Evolutionary conservation across 1,284 basidiomycete genomes (phyloP), one percentile per base, ranked within the genome.

Genomic region (Golubevia sp.): DNA sequence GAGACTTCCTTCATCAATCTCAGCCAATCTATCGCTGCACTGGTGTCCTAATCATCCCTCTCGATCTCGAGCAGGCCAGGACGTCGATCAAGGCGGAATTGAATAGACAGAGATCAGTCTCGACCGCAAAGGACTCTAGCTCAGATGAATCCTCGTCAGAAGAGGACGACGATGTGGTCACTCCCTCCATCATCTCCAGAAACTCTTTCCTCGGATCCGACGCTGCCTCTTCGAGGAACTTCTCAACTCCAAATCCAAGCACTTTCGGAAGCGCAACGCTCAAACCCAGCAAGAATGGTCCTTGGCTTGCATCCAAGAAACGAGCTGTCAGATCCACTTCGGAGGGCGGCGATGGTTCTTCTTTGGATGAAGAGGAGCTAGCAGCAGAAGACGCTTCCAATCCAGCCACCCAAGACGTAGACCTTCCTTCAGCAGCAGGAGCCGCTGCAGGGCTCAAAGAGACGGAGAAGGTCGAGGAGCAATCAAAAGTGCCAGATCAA

Each of bases 21-120:
- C 59, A 65, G 1, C 73, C 73, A 3, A 68, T 78, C 58, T 77
- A 70, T 58, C 68, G 70, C 59, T 70, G 69, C 55, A 70, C 66
- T 0, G 74, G 70, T 20, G 71, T 77, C 3, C 57, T 77, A 2
- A 64, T 68, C 27, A 71, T 78, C 26, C 76, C 76, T 1, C 64
- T 78, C n/a, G 58, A 63, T 0, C 55, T 58, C 8, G 66, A 66
- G 24, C 61, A 66, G 23, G 76, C 74, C 1, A 49, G 49, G 11
- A 58, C 62, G 21, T 67, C 67, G 0, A 56, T 77, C 18, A 62
- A 59, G 13, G 56, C 55, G 18, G 59, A 63, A 55, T 18, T 58
- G 34, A 34, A 30, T 5, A 30, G 48, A 25, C 62, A 56, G 55
- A 49, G 27, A 23, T 24, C 15, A 4, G 56, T 62, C 3, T 64